phyloP scores from a whole-genome alignment of 257 asterid genomes.

The Nemophila menziesii region DNA sequence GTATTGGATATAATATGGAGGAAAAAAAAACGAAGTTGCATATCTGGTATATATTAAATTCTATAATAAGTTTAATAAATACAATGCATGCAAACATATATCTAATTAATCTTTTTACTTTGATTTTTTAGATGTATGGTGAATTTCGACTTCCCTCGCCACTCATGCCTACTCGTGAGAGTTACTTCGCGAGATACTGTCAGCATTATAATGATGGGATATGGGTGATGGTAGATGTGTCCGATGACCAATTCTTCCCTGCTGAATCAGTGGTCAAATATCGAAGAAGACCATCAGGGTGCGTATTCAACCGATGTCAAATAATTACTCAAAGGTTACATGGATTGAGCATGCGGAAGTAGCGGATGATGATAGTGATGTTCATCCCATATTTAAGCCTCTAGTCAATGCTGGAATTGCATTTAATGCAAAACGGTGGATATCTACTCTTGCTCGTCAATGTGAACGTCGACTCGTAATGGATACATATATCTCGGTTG shows the following conservation, averaged over 20 bases:
- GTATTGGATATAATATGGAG: constrained; percentile 45
- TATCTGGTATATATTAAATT: too few species aligned
- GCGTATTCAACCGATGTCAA: constrained; percentile 31
- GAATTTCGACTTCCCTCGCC: constrained; percentile 45
- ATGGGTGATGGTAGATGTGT: constrained; percentile 47
- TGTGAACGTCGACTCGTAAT: constrained; percentile 23
- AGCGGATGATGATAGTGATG: constrained; percentile 12
- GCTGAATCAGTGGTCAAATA: constrained; percentile 9
- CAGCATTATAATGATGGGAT: constrained; percentile 18
- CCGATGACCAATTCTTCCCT: constrained; percentile 18
- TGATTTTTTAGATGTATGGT: constrained; percentile 20
- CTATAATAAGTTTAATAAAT: too few species aligned
- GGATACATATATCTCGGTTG: constrained; percentile 3
- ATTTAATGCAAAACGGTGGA: constrained; percentile 50
- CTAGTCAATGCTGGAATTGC: constrained; percentile 35
- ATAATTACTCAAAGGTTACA: constrained; percentile 35
- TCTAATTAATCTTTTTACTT: too few species aligned
- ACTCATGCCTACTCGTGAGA: constrained; percentile 29
- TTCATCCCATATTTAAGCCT: constrained; percentile 23
- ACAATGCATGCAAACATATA: too few species aligned
- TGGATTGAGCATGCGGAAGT: constrained; percentile 59
- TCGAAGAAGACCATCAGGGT: constrained; percentile 45
- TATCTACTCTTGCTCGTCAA: constrained; percentile 27
- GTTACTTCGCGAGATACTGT: constrained; percentile 28
- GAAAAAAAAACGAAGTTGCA: constrained; percentile 44